Evolutionary conservation across 2,329 filamentous ascomycete species (phyloP), one percentile per base, ranked within the genome.

Genomic region (Ciborinia camelliae): DNA sequence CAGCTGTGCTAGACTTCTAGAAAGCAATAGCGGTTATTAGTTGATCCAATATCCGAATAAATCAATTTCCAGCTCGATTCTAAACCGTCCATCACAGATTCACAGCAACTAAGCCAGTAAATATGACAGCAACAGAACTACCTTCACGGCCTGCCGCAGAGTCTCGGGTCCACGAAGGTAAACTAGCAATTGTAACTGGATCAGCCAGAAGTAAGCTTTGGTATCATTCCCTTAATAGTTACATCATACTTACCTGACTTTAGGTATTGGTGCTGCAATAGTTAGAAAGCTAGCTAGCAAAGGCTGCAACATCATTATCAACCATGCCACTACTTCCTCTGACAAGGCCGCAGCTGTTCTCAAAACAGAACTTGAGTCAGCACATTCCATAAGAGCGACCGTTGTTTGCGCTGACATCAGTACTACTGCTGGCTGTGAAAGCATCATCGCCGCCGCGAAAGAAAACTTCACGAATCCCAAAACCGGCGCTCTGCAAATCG

Each of bases 111-210:
- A 5, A 54, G 35, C 35, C n/a, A 28, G 28, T 51, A 43, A 54
- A 48, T 9, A 63, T 55, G 39, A 6, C 39, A 35, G 10, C n/a
- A 7, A n/a, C n/a, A 39, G 4, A 41, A 35, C 37, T 53, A 30
- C 45, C 14, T 12, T 53, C 35, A 32, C 23, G 28, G 2, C 69
- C 50, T 70, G 39, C 64, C 71, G 39, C 79, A 89, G 26, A 86
- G 15, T 18, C 30, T 26, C 60, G 60, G 18, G 9, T 47, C 8
- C 50, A 62, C 30, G 85, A 90, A 75, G 89, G 89, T 71, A 91
- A 91, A 76, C 80, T 92, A 62, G 90, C 85, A 63, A 87, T 94
- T 69, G 82, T 93, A 58, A 94, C 90, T 1, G 90, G 90, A 59
- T 88, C 86, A 64, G 91, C 90, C 63, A 80, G 90, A 79, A 89